Base-by-base conservation (phyloP, 1,284 basidiomycete genomes). In the Heliocybe sulcata region DNA sequence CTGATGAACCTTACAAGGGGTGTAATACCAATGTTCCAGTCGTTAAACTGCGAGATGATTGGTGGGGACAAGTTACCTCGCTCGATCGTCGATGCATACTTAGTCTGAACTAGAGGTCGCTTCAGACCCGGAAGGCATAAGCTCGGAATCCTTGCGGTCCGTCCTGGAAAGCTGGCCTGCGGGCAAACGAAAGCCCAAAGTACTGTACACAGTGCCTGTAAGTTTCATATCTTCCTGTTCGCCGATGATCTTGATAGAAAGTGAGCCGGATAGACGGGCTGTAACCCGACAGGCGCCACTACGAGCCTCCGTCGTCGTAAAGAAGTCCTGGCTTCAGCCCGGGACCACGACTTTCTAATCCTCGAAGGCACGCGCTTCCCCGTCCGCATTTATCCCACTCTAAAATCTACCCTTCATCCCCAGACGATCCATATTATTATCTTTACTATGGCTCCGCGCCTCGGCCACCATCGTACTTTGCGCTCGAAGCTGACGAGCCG, bases 201-300 rank as follows among this genome's bases (percentile, higher is more conserved):
- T 88, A 1, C 72, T 98, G 51, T 97, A 96, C 67, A 93, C 90
- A 2, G 84, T 90, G 35, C 87, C 88, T 6, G 86, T 86, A 65
- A 31, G 82, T 72, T 35, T 54, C 42, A 29, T 1, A 31, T 45
- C 33, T 38, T 26, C 52, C 48, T 56, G 47, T 16, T 48, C 22
- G 20, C 35, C 22, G 55, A 25, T n/a, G n/a, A n/a, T n/a, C n/a
- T n/a, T n/a, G n/a, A n/a, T n/a, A n/a, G n/a, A n/a, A n/a, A n/a
- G n/a, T 48, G 42, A 35, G 33, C 33, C 50, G 33, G 53, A 12
- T 56, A 91, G 89, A 87, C 85, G 68, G 90, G 90, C 26, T 85
- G 83, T 63, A 94, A 95, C 69, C 92, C 92, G 1, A 90, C 87
- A 23, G 92, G 92, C 1, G 82, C 82, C 69, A 94, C 91, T 11